Evolutionary conservation across 2,329 filamentous ascomycete species (phyloP), one percentile per base, ranked within the genome.

Genomic region (Hysterium pulicare): DNA sequence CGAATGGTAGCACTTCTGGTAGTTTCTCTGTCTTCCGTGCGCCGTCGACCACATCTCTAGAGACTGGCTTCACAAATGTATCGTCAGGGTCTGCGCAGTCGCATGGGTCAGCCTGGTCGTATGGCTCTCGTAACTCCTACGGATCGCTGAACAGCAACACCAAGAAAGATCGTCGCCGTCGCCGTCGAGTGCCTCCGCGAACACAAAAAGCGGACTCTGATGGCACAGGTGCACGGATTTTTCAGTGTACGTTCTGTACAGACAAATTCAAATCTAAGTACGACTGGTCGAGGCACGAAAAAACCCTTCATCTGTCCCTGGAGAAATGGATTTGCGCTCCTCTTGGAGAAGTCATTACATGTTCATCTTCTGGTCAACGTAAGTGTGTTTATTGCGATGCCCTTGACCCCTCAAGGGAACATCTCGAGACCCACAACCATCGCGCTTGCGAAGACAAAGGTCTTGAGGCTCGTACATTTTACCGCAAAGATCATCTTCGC

Each of bases 391-490:
- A 81, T 55, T 84, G 81, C 58, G 72, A 74, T 41, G 67, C 67
- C 15, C 53, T 71, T 19, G 72, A 82, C 39, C 79, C 80, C 1
- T 71, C 71, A 6, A 60, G 69, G 19, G 74, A 76, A 11, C 81
- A 84, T 58, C 57, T 82, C 13, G 78, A 81, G 50, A 70, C 68
- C 6, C 81, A 84, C 64, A 80, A 82, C 49, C 79, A 79, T 57
- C 66, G 67, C 24, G 68, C 78, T 11, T 90, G 87, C 59, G 80
- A 81, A 48, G 84, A 89, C 55, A 80, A 85, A 57, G 77, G 77
- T 3, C 49, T 75, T 1, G 74, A 79, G 42, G 83, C 87, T 51
- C 75, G 80, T 26, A 82, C 77, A 0, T 83, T 82, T 57, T 82
- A 79, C 53, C 70, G 79, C 20, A 82, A 82, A 58, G 79, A 83